Evolutionary conservation across 768 basidiomycete species (phyloP).

Genomic region (Auricularia sp.): DNA sequence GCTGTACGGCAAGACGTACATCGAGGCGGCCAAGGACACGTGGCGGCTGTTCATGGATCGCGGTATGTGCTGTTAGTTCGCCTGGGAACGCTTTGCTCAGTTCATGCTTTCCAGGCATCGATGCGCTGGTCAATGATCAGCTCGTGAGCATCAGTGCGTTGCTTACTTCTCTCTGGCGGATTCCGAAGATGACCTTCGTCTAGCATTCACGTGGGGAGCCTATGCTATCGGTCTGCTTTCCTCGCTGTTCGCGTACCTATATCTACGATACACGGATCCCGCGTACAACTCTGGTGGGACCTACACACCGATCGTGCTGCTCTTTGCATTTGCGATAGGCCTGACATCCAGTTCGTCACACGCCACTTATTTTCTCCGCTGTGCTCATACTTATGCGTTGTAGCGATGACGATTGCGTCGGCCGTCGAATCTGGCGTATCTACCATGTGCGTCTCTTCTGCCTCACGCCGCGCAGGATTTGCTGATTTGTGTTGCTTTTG

Average conservation of each 20-base stretch:
- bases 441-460: conserved; percentile 48
- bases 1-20: conserved; percentile 70
- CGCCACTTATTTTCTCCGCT: neutral
- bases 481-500: neutral
- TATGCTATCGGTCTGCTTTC: conserved; percentile 67
- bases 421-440: conserved; percentile 82
- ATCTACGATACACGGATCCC: conserved; percentile 69
- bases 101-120: conserved; percentile 32
- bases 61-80: conserved; percentile 24
- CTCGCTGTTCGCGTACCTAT: conserved; percentile 68
- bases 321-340: conserved; percentile 78
- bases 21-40: conserved; percentile 73
- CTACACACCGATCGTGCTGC: conserved; percentile 66
- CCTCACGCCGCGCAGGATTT: neutral
- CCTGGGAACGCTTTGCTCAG: conserved; percentile 1
- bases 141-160: conserved; percentile 68
- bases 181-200: conserved; percentile 1
- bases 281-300: conserved; percentile 64
- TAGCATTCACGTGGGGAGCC: conserved; percentile 54
- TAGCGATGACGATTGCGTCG: conserved; percentile 54
- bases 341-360: conserved; percentile 51
- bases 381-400: neutral
- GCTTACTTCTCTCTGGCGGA: neutral
- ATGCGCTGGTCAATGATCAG: conserved; percentile 75
- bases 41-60: conserved; percentile 70